Evolutionary conservation across 2,329 filamentous ascomycete genomes (phyloP).

Genomic region (Aspergillus japonicus): DNA sequence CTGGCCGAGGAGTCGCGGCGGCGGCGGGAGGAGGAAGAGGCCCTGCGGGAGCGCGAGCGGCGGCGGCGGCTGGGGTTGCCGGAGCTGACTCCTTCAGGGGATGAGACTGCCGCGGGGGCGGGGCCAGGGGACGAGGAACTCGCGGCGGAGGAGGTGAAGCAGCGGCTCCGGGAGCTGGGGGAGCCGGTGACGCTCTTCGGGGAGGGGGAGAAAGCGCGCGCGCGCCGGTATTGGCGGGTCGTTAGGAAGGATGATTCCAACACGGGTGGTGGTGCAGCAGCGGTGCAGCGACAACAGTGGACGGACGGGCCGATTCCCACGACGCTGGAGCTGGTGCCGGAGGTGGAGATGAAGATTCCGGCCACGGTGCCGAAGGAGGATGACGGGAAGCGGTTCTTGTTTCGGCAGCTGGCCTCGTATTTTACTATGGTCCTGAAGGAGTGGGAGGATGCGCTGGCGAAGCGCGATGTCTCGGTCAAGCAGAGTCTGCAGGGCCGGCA

Average conservation of each 20-base stretch:
- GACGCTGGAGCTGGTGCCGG: constrained; percentile 72
- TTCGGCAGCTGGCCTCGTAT: constrained; percentile 86
- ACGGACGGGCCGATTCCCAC: constrained; percentile 83
- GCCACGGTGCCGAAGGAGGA: constrained; percentile 62
- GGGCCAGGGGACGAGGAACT: constrained; percentile 54
- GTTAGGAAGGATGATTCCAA: constrained; percentile 17
- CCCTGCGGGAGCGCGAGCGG: constrained; percentile 68
- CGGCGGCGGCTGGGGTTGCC: constrained; percentile 78
- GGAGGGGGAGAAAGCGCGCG: constrained; percentile 68
- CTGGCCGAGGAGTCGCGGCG: constrained; percentile 77
- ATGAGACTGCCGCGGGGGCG: constrained; percentile 32
- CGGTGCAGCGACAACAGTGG: constrained; percentile 43
- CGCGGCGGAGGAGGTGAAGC: constrained; percentile 66
- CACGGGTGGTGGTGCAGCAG: constrained; percentile 34
- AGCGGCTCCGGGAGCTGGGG: constrained; percentile 66
- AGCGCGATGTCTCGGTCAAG: constrained; percentile 57
- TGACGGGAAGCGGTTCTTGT: constrained; percentile 68
- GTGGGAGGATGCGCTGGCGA: constrained; percentile 75
- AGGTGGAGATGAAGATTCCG: constrained; percentile 84
- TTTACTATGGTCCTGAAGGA: constrained; percentile 93
- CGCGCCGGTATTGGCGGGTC: constrained; percentile 70
- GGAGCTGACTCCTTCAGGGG: constrained; percentile 55
- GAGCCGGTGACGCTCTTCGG: constrained; percentile 78
- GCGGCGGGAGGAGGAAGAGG: constrained; percentile 69
- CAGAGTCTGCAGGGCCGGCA: constrained; percentile 76